Percentiles rank a stretch among this genome's conserved stretches.
These are phyloP conservation scores for Ramaria sp. DNA, from an alignment of 768 basidiomycete species.

Conservation along the genomic window DNA sequence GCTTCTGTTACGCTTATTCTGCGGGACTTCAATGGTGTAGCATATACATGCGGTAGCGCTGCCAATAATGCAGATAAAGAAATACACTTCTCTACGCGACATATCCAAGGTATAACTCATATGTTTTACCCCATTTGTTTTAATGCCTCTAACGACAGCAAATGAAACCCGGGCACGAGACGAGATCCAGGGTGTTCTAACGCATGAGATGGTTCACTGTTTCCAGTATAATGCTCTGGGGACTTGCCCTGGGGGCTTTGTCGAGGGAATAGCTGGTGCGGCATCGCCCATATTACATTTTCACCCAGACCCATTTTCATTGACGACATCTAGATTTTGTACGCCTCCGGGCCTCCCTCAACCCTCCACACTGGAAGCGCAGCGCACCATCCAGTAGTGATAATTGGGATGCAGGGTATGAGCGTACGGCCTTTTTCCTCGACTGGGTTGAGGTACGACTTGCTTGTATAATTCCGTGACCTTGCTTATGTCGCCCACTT, in stretches of 20 bases:
- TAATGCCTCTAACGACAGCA: conserved; percentile 12
- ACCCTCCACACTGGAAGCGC: conserved; percentile 62
- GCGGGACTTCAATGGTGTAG: conserved; percentile 49
- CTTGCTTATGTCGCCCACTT: background rate
- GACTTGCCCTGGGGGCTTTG: conserved; percentile 56
- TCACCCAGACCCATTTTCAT: background rate
- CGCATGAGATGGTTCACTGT: conserved; percentile 73
- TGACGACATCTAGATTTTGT: conserved; percentile 46
- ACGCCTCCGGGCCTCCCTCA: conserved; percentile 43
- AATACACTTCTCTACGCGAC: conserved; percentile 59
- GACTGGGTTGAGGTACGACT: conserved; percentile 34
- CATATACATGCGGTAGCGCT: conserved; percentile 49
- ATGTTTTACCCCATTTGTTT: background rate
- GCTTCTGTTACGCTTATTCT: conserved; percentile 15
- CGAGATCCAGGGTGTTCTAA: conserved; percentile 61
- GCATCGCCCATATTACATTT: background rate
- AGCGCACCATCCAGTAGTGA: conserved; percentile 23
- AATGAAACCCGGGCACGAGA: conserved; percentile 31
- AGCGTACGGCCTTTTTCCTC: conserved; percentile 63
- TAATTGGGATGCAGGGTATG: conserved; percentile 70
- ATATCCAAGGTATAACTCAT: conserved; percentile 29
- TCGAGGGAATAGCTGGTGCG: conserved; percentile 72
- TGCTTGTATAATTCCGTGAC: background rate
- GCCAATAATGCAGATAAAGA: conserved; percentile 44
- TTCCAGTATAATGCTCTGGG: conserved; percentile 57